phyloP scores from a whole-genome alignment of 208 protist genomes.

The Wallacemonas rigidus region DNA sequence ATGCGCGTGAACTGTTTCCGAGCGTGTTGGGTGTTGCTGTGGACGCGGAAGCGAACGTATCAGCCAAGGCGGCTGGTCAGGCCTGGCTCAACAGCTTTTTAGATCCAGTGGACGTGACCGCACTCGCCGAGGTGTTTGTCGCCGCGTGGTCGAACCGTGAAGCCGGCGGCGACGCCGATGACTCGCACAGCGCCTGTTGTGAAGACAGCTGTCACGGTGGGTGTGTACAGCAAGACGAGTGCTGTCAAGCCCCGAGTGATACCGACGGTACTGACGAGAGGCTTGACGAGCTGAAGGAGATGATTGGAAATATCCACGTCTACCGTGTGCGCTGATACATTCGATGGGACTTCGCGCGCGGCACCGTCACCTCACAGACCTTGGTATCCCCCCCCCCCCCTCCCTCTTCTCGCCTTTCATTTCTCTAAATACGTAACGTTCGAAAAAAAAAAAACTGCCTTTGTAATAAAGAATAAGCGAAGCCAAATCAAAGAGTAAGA shows the following conservation, averaged over 20 bases:
- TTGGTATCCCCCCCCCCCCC: no score
- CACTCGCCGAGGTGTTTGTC: slow-evolving; percentile 31
- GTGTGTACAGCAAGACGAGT: neutral
- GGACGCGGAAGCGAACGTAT: neutral
- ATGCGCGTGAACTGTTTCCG: slow-evolving; percentile 1
- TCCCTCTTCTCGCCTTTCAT: no score
- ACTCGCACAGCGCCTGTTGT: neutral
- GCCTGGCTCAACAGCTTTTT: slow-evolving; percentile 36
- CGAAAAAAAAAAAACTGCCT: no score
- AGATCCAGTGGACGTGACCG: slow-evolving; percentile 23
- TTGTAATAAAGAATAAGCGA: no score
- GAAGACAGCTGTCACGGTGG: neutral
- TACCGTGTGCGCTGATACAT: slow-evolving; percentile 45
- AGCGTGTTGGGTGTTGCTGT: neutral
- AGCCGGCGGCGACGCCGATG: neutral
- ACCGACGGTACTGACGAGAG: slow-evolving; percentile 16
- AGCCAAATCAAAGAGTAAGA: no score
- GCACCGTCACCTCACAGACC: no score
- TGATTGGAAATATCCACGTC: slow-evolving; percentile 48
- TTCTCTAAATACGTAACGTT: no score
- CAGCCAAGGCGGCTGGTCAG: neutral
- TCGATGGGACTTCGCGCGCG: neutral
- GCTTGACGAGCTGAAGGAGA: slow-evolving; percentile 35
- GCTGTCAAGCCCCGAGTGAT: slow-evolving; percentile 6
- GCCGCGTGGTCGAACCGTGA: slow-evolving; percentile 10